phyloP scores from a whole-genome alignment of 768 basidiomycete species.

The Dentipellis fragilis region DNA sequence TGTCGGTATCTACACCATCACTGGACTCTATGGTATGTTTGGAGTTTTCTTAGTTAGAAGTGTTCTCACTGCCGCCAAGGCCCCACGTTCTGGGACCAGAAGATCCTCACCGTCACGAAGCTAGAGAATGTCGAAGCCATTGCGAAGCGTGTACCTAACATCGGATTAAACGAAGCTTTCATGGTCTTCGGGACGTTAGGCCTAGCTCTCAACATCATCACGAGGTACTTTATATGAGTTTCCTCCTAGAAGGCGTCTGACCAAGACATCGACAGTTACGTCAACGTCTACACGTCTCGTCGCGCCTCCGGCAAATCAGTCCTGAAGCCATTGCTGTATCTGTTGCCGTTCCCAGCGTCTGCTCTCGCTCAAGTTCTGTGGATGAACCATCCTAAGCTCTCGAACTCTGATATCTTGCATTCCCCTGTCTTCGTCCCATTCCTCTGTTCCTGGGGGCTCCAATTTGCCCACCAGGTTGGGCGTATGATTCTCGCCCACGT shows the following conservation, averaged over 20 bases:
- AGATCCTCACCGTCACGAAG: slow-evolving; percentile 47
- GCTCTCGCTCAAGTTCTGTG: slow-evolving; percentile 68
- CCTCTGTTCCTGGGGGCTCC: slow-evolving; percentile 86
- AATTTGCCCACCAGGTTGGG: slow-evolving; percentile 85
- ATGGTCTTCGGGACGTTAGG: slow-evolving; percentile 70
- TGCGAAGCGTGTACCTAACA: slow-evolving; percentile 42
- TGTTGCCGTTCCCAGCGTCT: slow-evolving; percentile 73
- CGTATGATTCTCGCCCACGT: slow-evolving; percentile 91
- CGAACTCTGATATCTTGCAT: slow-evolving; percentile 59
- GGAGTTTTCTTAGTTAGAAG: background rate
- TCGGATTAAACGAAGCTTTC: slow-evolving; percentile 78
- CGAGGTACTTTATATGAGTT: slow-evolving; percentile 33
- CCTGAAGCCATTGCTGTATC: slow-evolving; percentile 52
- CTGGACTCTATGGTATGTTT: slow-evolving; percentile 59
- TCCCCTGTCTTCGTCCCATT: slow-evolving; percentile 80
- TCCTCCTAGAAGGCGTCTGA: background rate
- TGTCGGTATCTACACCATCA: slow-evolving; percentile 61
- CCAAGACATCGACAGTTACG: slow-evolving; percentile 39
- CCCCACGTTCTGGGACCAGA: slow-evolving; percentile 72
- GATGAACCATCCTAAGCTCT: slow-evolving; percentile 59
- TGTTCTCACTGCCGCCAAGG: slow-evolving; percentile 31
- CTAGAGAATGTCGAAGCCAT: slow-evolving; percentile 43
- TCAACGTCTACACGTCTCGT: slow-evolving; percentile 67
- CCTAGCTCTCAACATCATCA: slow-evolving; percentile 71
- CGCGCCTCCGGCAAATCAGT: slow-evolving; percentile 30